These are phyloP conservation scores for Croton laevigatus DNA, from an alignment of 441 rosid species.

Conservation along the genomic window DNA sequence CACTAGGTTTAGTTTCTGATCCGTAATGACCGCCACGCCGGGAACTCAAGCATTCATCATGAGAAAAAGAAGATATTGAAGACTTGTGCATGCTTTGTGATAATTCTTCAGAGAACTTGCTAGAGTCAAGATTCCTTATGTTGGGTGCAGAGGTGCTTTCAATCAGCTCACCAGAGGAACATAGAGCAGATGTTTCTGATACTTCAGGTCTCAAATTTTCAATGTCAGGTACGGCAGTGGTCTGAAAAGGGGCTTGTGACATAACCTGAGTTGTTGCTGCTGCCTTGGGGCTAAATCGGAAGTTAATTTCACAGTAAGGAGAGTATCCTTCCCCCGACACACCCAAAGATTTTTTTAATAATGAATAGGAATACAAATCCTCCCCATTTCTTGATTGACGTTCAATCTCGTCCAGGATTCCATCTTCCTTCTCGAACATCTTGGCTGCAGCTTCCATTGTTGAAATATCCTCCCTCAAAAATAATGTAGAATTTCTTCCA, in stretches of 20 bases:
- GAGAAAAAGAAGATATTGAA: slow-evolving; percentile 35
- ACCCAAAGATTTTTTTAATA: slow-evolving; percentile 33
- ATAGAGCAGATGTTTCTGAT: slow-evolving; percentile 43
- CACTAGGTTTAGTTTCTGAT: slow-evolving; percentile 28
- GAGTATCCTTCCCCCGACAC: slow-evolving; percentile 50
- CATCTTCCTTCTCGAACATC: slow-evolving; percentile 71
- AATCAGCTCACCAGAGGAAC: slow-evolving; percentile 38
- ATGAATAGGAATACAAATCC: slow-evolving; percentile 52
- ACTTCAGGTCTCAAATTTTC: slow-evolving; percentile 26
- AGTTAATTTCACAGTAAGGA: slow-evolving; percentile 64
- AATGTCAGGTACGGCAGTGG: slow-evolving; percentile 21
- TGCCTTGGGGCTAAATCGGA: slow-evolving; percentile 32
- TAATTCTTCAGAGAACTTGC: slow-evolving; percentile 41
- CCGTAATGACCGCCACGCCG: slow-evolving; percentile 26
- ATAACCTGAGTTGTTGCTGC: slow-evolving; percentile 22
- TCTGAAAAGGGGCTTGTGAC: slow-evolving; percentile 27
- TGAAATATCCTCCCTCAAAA: slow-evolving; percentile 69
- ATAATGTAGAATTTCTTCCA: slow-evolving; percentile 57
- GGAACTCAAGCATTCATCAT: slow-evolving; percentile 33
- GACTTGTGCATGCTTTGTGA: slow-evolving; percentile 34
- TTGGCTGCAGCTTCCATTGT: slow-evolving; percentile 85
- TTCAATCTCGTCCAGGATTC: slow-evolving; percentile 35
- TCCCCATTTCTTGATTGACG: slow-evolving; percentile 40
- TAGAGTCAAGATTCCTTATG: slow-evolving; percentile 33
- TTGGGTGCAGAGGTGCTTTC: slow-evolving; percentile 34